These are phyloP conservation scores for Clathrospora elynae DNA, from an alignment of 2,329 filamentous ascomycete genomes.

Conservation along the genomic window DNA sequence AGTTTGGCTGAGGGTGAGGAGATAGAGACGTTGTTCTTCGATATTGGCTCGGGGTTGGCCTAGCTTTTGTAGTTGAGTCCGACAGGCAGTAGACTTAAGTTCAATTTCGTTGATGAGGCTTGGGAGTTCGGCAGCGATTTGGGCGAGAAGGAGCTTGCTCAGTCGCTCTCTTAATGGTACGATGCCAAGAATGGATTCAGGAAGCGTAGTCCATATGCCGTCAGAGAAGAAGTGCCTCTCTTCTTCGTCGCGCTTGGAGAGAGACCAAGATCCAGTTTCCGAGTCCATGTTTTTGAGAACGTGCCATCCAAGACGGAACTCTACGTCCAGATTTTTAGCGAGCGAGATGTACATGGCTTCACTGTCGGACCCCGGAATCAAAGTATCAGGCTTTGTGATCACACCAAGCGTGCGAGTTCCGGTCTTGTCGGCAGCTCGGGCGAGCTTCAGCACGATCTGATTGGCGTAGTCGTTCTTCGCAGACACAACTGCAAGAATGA, in stretches of 20 bases:
- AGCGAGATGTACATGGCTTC: constrained; percentile 32
- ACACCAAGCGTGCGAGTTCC: constrained; percentile 58
- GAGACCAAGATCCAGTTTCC: constrained; percentile 7
- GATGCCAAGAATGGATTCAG: constrained; percentile 47
- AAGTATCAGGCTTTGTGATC: constrained; percentile 59
- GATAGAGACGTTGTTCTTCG: constrained; percentile 56
- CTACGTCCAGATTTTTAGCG: constrained; percentile 39
- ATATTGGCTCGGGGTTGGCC: constrained; percentile 55
- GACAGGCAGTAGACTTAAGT: constrained; percentile 4
- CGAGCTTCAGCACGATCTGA: constrained; percentile 60
- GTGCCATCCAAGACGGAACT: constrained; percentile 56
- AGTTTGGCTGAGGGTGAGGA: constrained; percentile 51
- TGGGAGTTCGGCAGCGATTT: constrained; percentile 33
- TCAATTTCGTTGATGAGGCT: constrained; percentile 7
- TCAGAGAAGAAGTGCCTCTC: constrained; percentile 1
- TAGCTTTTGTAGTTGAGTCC: constrained; percentile 37
- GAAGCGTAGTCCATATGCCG: constrained; percentile 6
- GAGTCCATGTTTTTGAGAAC: constrained; percentile 53
- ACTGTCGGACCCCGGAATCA: constrained; percentile 38
- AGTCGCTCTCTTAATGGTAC: constrained; percentile 53
- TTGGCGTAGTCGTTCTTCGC: constrained; percentile 54
- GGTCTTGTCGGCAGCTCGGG: constrained; percentile 52
- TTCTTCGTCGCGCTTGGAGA: constrained; percentile 41
- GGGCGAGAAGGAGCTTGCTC: constrained; percentile 53
- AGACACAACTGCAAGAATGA: constrained; percentile 33